phyloP scores from a whole-genome alignment of 2,329 filamentous ascomycete genomes.

The Alternaria longipes region DNA sequence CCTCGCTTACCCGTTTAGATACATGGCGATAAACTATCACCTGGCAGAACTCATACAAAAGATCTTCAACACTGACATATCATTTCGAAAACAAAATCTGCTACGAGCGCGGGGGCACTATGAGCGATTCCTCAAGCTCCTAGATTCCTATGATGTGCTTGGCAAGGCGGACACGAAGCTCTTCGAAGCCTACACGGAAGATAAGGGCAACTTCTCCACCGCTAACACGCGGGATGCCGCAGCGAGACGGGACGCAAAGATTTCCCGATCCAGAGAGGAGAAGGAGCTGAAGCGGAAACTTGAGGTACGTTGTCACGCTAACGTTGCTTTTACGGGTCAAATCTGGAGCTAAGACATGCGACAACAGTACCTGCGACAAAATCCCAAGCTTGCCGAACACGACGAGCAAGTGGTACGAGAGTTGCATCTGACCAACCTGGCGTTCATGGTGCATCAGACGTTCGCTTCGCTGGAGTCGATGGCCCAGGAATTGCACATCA shows the following conservation, averaged over 20 bases:
- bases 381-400: constrained; percentile 69
- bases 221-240: constrained; percentile 72
- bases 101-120: constrained; percentile 73
- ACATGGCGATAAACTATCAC: constrained; percentile 79
- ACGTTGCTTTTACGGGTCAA: constrained; percentile 18
- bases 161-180: constrained; percentile 70
- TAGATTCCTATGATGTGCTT: constrained; percentile 83
- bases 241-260: constrained; percentile 81
- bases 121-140: constrained; percentile 77
- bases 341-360: constrained; percentile 32
- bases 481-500: constrained; percentile 82
- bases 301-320: constrained; percentile 61
- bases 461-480: constrained; percentile 90
- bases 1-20: constrained; percentile 55
- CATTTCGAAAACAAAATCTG: constrained; percentile 67
- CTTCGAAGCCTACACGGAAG: constrained; percentile 76
- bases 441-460: constrained; percentile 77
- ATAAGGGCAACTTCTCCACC: constrained; percentile 76
- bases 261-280: constrained; percentile 83
- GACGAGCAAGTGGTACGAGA: constrained; percentile 88
- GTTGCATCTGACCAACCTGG: constrained; percentile 78
- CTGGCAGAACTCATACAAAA: constrained; percentile 82
- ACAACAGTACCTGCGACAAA: constrained; percentile 65
- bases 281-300: constrained; percentile 85
- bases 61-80: constrained; percentile 64